These are phyloP conservation scores for Diaporthe velutina DNA, from an alignment of 2,329 filamentous ascomycete species.

Conservation along the genomic window DNA sequence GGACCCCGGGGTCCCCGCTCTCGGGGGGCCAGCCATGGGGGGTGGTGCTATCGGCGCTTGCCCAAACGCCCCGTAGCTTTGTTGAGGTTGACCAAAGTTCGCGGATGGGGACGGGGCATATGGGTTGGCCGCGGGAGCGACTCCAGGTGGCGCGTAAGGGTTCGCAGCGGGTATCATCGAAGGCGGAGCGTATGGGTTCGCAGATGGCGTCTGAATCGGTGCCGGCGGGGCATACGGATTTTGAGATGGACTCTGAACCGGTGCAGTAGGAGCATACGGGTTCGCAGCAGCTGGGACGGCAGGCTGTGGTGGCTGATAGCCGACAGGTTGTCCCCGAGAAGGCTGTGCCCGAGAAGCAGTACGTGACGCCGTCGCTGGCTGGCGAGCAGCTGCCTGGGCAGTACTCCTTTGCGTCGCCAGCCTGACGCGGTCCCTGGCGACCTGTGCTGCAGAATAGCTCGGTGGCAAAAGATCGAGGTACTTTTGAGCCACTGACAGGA, in stretches of 20 bases:
- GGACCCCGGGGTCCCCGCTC: conserved; percentile 68
- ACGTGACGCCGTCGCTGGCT: conserved; percentile 46
- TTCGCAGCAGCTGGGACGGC: conserved; percentile 45
- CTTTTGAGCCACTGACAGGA: conserved; percentile 86
- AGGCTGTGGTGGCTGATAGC: conserved; percentile 64
- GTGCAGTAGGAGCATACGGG: conserved; percentile 50
- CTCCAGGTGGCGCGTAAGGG: conserved; percentile 45
- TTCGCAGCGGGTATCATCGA: conserved; percentile 42
- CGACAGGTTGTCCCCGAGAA: conserved; percentile 55
- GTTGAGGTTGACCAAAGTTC: conserved; percentile 32
- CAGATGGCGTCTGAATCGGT: conserved; percentile 44
- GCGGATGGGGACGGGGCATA: conserved; percentile 52
- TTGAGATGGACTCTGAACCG: conserved; percentile 25
- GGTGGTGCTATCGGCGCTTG: conserved; percentile 48
- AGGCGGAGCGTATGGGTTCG: conserved; percentile 51
- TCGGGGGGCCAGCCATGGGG: conserved; percentile 45
- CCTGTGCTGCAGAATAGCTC: conserved; percentile 87
- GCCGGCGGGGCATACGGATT: conserved; percentile 40
- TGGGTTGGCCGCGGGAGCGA: conserved; percentile 47
- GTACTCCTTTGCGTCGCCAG: conserved; percentile 78
- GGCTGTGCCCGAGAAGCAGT: conserved; percentile 51
- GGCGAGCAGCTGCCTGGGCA: conserved; percentile 53
- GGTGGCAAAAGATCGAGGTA: conserved; percentile 90
- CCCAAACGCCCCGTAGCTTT: conserved; percentile 49
- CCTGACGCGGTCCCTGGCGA: conserved; percentile 86